Evolutionary conservation across 352 stramenopile genomes (phyloP), one percentile per base, ranked within the genome.

Genomic region (Phytopythium oedochilum): DNA sequence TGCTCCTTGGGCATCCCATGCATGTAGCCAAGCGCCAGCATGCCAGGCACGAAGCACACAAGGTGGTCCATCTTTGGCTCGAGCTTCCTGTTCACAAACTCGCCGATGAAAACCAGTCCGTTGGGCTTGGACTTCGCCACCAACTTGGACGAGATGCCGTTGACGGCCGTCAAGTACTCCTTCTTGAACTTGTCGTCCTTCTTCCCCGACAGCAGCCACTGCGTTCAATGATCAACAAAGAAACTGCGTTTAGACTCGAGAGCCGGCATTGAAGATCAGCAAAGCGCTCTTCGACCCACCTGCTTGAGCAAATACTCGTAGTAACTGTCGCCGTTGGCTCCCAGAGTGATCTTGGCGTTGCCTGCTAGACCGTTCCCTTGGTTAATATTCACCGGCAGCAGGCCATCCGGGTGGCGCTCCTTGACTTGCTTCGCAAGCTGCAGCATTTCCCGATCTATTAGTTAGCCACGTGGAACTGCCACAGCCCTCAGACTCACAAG

Each of bases 1-100:
- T 96, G 78, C 17, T 63, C 62, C 43, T 70, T 61, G 8, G 73
- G 71, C 69, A 89, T 87, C 18, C 83, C 83, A 55, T 91, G 67
- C n/a, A 73, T 53, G 55, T 86, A 83, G 8, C 86, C 89, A 1
- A 97, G 75, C 1, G 86, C 73, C 9, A 97, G 67, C 78, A 95
- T 90, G 23, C 88, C 89, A 0, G 90, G 88, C 17, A 96, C 66
- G 52, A 97, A 97, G 68, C 92, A 98, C 31, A 94, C 76, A 38
- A 97, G 65, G 58, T 98, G 92, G 60, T 97, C 85, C 79, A 92
- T 93, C 61, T 88, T 87, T 25, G 75, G 72, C 28, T 71, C 57
- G 2, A 92, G 64, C 17, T 76, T 59, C 34, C 64, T 71, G 38
- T 74, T 53, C 18, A 87, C 66, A 26, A 88, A 64, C 68, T 92